Percentiles rank a stretch among this genome's conserved stretches.
These are phyloP conservation scores for Dalechampia spathulata DNA, from an alignment of 441 rosid genomes.

Conservation along the genomic window DNA sequence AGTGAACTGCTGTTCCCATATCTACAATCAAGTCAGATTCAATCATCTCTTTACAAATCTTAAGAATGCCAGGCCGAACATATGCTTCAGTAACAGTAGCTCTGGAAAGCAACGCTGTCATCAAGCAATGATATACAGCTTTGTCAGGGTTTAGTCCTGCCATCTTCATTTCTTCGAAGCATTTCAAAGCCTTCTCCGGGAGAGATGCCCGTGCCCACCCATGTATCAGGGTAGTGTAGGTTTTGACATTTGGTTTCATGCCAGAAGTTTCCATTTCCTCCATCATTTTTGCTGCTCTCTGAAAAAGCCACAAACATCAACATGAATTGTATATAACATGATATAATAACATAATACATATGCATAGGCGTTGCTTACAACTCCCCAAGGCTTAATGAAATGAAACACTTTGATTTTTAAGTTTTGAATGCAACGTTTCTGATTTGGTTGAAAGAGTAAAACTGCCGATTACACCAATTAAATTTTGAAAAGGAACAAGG, in stretches of 20 bases:
- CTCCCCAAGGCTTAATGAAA: neutral
- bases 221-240: conserved; percentile 82
- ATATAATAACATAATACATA: neutral
- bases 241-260: conserved; percentile 73
- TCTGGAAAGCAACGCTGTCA: conserved; percentile 76
- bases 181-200: conserved; percentile 79
- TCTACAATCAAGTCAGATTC: conserved; percentile 70
- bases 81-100: conserved; percentile 77
- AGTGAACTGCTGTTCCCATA: conserved; percentile 92
- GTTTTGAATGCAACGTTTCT: neutral
- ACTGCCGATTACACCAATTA: neutral
- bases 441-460: neutral
- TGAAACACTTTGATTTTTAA: too few relatives aligned
- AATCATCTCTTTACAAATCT: conserved; percentile 69
- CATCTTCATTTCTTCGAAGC: conserved; percentile 77
- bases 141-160: conserved; percentile 74
- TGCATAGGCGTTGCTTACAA: neutral
- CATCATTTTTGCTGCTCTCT: conserved; percentile 70
- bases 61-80: conserved; percentile 48
- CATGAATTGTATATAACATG: neutral
- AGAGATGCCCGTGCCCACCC: conserved; percentile 96
- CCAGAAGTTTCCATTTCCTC: conserved; percentile 66
- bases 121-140: conserved; percentile 87
- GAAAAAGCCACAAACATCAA: conserved; percentile 9
- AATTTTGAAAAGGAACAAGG: neutral